phyloP scores from a whole-genome alignment of 352 stramenopile genomes.

The Phytophthora macrochlamydospora region DNA sequence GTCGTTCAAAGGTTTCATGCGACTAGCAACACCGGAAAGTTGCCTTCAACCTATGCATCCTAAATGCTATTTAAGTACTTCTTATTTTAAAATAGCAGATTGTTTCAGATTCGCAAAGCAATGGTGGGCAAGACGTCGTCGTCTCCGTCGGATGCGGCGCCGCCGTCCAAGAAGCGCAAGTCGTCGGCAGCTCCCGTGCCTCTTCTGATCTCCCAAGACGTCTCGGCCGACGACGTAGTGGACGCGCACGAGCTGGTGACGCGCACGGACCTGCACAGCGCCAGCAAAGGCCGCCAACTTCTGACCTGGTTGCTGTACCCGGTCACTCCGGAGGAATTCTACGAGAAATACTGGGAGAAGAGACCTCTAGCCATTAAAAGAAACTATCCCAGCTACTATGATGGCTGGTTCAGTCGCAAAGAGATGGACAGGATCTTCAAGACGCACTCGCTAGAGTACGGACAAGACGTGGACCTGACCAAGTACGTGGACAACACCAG shows the following conservation, averaged over 20 bases:
- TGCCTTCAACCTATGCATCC: no score
- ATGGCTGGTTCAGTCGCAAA: constrained; percentile 76
- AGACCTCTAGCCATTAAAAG: constrained; percentile 89
- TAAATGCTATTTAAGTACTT: no score
- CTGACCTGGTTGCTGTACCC: constrained; percentile 89
- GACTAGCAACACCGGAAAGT: no score
- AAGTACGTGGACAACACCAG: constrained; percentile 88
- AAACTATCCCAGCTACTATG: constrained; percentile 69
- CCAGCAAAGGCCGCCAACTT: constrained; percentile 69
- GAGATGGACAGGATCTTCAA: constrained; percentile 80
- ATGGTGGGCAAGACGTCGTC: constrained; percentile 48
- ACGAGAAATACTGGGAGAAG: constrained; percentile 94
- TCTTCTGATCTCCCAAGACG: constrained; percentile 44
- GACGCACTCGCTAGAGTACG: constrained; percentile 81
- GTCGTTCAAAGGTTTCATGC: no score
- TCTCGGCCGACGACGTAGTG: constrained; percentile 55
- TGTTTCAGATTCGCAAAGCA: constrained; percentile 8
- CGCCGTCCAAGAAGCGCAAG: constrained; percentile 63
- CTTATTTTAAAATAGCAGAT: not conserved
- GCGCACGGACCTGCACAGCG: constrained; percentile 68
- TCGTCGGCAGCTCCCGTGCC: constrained; percentile 36
- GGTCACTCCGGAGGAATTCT: constrained; percentile 90
- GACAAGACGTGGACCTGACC: constrained; percentile 85
- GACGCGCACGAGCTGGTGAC: constrained; percentile 61
- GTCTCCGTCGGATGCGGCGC: constrained; percentile 16